These are phyloP conservation scores for Thalassiosira livingstoniorum DNA, from an alignment of 352 stramenopile genomes.

Conservation along the genomic window DNA sequence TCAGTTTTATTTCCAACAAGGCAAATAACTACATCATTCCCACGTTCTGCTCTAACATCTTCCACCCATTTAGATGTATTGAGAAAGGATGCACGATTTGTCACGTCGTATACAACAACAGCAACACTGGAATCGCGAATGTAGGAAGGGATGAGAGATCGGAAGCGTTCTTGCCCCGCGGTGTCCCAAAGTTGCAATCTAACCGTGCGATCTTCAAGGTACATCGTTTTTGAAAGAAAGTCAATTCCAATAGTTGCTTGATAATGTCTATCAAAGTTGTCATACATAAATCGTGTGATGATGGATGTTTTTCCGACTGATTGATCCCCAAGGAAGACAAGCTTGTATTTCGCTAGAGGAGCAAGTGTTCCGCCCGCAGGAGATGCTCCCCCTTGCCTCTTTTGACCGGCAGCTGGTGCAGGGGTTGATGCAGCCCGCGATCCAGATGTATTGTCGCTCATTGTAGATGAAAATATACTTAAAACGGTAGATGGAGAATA, in stretches of 20 bases:
- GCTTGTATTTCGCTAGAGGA: slow-evolving; percentile 87
- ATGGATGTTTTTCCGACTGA: slow-evolving; percentile 99
- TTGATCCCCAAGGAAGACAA: slow-evolving; percentile 89
- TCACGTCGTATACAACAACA: slow-evolving; percentile 99
- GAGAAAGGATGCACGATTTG: slow-evolving; percentile 97
- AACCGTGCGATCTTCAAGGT: slow-evolving; percentile 98
- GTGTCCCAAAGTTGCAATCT: slow-evolving; percentile 99
- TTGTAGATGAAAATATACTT: no score
- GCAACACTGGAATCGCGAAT: slow-evolving; percentile 98
- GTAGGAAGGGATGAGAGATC: slow-evolving; percentile 84
- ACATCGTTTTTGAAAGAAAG: slow-evolving; percentile 98
- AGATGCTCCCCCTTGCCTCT: slow-evolving; percentile 1
- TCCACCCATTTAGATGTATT: slow-evolving; percentile 99
- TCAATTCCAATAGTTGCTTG: slow-evolving; percentile 99
- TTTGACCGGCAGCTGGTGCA: slow-evolving; percentile 20
- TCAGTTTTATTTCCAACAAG: slow-evolving; percentile 99
- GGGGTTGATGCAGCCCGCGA: not conserved
- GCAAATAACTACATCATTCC: slow-evolving; percentile 99
- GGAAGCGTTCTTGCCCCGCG: slow-evolving; percentile 94
- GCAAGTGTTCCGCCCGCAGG: slow-evolving; percentile 53
- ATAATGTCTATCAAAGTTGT: slow-evolving; percentile 87
- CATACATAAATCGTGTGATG: slow-evolving; percentile 99
- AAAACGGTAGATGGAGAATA: no score
- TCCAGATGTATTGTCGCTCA: slow-evolving; percentile 51
- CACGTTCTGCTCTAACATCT: slow-evolving; percentile 97